Evolutionary conservation across 768 basidiomycete genomes (phyloP).

Genomic region (Udeniomyces megalosporus): DNA sequence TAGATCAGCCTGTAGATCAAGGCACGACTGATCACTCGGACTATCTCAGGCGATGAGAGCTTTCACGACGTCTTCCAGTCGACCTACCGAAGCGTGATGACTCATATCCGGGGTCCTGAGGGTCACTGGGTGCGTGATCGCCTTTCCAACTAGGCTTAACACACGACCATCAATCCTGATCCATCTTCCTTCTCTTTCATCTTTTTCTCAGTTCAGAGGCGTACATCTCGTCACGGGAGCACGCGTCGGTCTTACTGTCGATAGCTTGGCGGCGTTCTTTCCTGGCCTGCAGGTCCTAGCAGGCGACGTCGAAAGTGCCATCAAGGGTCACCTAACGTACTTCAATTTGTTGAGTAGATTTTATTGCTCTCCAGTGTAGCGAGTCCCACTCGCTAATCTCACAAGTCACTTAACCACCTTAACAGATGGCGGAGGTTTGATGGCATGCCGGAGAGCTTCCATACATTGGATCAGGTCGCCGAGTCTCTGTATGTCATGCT

Average conservation of each 20-base stretch:
- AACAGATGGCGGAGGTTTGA: constrained; percentile 74
- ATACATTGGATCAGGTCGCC: constrained; percentile 41
- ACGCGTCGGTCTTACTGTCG: constrained; percentile 58
- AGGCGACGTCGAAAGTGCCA: constrained; percentile 38
- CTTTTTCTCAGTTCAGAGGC: constrained; percentile 50
- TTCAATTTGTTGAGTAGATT: no score
- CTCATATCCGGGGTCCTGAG: constrained; percentile 60
- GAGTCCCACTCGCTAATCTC: no score
- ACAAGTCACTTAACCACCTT: no score
- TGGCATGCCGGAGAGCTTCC: constrained; percentile 84
- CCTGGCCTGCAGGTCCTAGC: constrained; percentile 63
- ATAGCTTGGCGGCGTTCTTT: constrained; percentile 92
- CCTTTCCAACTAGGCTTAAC: not conserved
- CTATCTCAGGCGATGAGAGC: constrained; percentile 22
- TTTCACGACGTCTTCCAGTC: constrained; percentile 6
- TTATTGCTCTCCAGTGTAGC: no score
- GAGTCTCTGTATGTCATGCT: constrained; percentile 29
- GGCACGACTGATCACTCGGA: constrained; percentile 25
- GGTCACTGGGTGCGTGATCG: constrained; percentile 60
- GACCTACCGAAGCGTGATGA: constrained; percentile 49
- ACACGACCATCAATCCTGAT: no score
- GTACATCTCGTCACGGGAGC: constrained; percentile 69
- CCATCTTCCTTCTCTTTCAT: not conserved
- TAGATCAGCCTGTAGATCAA: not conserved
- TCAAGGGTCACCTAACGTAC: constrained; percentile 79